These are phyloP conservation scores for Leptographium radiaticola DNA, from an alignment of 2,329 filamentous ascomycete genomes.

Conservation along the genomic window DNA sequence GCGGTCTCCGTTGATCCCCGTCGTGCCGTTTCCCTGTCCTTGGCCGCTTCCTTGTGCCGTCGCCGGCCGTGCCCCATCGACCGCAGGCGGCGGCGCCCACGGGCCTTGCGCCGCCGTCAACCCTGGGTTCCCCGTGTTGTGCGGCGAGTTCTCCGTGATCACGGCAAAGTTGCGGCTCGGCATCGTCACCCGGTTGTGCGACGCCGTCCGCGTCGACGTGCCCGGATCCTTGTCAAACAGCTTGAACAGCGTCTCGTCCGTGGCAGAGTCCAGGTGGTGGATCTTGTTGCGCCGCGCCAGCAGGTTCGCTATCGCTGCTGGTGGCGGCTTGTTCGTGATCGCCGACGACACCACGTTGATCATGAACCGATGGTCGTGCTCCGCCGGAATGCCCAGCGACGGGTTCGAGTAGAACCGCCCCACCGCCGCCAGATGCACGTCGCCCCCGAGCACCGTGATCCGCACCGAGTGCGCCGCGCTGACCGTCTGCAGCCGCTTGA, in stretches of 20 bases:
- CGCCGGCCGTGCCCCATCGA: background rate
- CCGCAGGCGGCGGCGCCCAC: background rate
- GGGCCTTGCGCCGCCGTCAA: background rate
- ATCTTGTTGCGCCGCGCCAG: slow-evolving; percentile 82
- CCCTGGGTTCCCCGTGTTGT: slow-evolving; percentile 19
- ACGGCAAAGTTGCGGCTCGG: slow-evolving; percentile 88
- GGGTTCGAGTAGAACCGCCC: slow-evolving; percentile 93
- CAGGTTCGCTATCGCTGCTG: slow-evolving; percentile 76
- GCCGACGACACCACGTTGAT: slow-evolving; percentile 87
- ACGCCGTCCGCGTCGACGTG: slow-evolving; percentile 55
- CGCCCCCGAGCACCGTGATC: slow-evolving; percentile 83
- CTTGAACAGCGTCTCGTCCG: slow-evolving; percentile 87
- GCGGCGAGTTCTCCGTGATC: slow-evolving; percentile 74
- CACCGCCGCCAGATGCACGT: slow-evolving; percentile 83
- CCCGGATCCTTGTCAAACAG: slow-evolving; percentile 88
- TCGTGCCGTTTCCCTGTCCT: background rate
- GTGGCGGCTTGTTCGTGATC: slow-evolving; percentile 90
- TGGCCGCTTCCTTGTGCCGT: background rate
- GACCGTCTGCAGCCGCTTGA: slow-evolving; percentile 71
- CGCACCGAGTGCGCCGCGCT: slow-evolving; percentile 79
- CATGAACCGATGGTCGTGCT: slow-evolving; percentile 87
- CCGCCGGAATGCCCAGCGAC: slow-evolving; percentile 59
- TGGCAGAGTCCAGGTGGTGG: slow-evolving; percentile 55
- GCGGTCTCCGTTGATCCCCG: background rate
- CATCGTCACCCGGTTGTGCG: slow-evolving; percentile 76